Base-by-base conservation (phyloP, 805 yeast genomes). In the Hanseniaspora guilliermondii region DNA sequence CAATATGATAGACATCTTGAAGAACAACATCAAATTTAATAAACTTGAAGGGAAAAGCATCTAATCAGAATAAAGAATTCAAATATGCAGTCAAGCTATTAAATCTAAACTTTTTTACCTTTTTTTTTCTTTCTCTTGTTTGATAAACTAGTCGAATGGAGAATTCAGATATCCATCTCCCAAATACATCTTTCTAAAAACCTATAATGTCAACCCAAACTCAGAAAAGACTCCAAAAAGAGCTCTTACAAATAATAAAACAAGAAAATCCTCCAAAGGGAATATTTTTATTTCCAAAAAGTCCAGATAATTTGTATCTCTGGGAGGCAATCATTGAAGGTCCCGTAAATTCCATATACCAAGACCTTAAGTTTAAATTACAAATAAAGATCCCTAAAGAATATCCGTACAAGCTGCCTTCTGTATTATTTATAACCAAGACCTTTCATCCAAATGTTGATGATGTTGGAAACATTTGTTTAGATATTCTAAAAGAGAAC, bases 371-470 rank as follows among this genome's bases (percentile, higher is more conserved):
- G 52, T 80, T 74, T 68, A 76, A 76, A 55, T 69, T 80, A 47
- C 63, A 73, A 33, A 64, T 80, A 58, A 65, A 64, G 44, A 80
- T 80, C 61, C 80, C 83, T 11, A 66, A 68, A 40, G 73, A 74
- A 60, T 80, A 80, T 62, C 85, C 85, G 0, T 78, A 74, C 61
- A 64, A 70, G 3, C 79, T 85, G 3, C 85, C 85, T 25, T 66
- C 65, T 30, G 75, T 80, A 61, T 72, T 67, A 59, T 80, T 80
- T 61, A 73, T 71, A 33, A 74, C 79, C 42, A 82, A 83, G 17
- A 75, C 79, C 74, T 77, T 79, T 74, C 85, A 79, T 61, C 85
- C 85, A 27, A 80, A 80, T 61, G 78, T 80, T 57, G 82, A 79
- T 59, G 75, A 76, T 71, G 68, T 75, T 53, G 85, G 85, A n/a